A percentile compares a stretch with the other conserved stretches of the same genome.
These are phyloP conservation scores for Apophysomyces trapeziformis DNA, from an alignment of 371 early-diverging fungal genomes.

Conservation along the genomic window DNA sequence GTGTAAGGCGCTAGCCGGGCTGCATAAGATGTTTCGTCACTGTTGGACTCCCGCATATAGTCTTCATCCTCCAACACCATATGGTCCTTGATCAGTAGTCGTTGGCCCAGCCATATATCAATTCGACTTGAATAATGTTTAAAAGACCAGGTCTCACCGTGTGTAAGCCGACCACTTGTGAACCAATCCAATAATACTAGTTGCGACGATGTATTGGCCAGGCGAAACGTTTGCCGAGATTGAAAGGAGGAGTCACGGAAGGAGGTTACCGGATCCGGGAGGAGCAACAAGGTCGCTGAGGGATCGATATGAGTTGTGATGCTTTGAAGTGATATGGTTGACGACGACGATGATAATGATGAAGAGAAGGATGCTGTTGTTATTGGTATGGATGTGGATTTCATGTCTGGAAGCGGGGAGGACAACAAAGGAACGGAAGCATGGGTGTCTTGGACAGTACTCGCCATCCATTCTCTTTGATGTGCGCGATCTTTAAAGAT, in stretches of 20 bases:
- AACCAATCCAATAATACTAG: conserved; percentile 82
- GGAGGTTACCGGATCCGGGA: conserved; percentile 83
- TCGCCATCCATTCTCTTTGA: conserved; percentile 30
- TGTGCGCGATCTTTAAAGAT: conserved; percentile 59
- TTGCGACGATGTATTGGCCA: conserved; percentile 51
- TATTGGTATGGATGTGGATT: conserved; percentile 8
- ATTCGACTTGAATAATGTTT: conserved; percentile 67
- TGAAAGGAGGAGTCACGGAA: conserved; percentile 65
- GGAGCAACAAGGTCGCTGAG: conserved; percentile 51
- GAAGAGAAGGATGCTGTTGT: no score
- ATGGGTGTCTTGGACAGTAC: conserved; percentile 14
- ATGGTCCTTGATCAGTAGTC: conserved; percentile 61
- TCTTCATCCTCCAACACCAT: conserved; percentile 60
- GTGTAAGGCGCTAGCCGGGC: conserved; percentile 38
- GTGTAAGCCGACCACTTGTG: conserved; percentile 72
- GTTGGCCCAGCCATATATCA: conserved; percentile 48
- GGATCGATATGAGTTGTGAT: conserved; percentile 42
- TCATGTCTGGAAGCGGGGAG: neutral
- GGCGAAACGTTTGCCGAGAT: conserved; percentile 61
- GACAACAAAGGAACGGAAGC: conserved; percentile 21
- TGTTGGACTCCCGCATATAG: conserved; percentile 20
- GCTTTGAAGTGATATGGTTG: conserved; percentile 45
- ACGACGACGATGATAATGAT: no score
- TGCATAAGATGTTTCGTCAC: conserved; percentile 39
- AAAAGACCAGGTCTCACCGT: conserved; percentile 80